Base-by-base conservation (phyloP, 1,284 basidiomycete species). In the Pisolithus thermaeus region DNA sequence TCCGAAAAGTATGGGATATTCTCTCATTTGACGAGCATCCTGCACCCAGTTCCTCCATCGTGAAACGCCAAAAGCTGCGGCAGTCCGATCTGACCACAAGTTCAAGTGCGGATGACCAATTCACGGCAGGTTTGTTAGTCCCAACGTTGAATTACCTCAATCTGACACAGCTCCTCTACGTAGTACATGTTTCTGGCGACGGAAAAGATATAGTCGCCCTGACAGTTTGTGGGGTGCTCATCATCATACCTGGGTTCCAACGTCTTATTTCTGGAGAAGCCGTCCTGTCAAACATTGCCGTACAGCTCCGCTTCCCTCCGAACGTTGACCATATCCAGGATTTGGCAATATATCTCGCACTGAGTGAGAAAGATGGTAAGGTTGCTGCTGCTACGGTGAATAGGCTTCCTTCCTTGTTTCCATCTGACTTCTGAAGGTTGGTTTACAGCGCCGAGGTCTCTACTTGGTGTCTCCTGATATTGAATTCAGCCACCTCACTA, bases 171-270 rank as follows among this genome's bases (percentile, higher is more conserved):
- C 11, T 35, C 36, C n/a, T 23, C 22, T 47, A 27, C 28, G 28
- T 51, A 87, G 85, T 75, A 1, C 84, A 86, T 57, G 74, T 84
- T 7, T 84, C 83, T 1, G 61, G 72, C 2, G 77, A 76, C 45
- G 83, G 84, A 7, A 67, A 69, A 16, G 77, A 84, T 61, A 60
- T 88, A 38, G 79, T 71, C 1, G 69, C 70, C 1, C 67, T 84
- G 43, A 62, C 77, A n/a, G 58, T 59, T 7, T 70, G 70, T 28
- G 75, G 74, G 3, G 63, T 71, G 22, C 56, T 85, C 0, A 47
- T 86, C 25, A 58, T 87, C 25, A 66, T 87, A 4, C 75, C 72
- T 20, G 69, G 77, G 55, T 85, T 84, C 52, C 73, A 78, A 56
- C 70, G 74, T 5, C 59, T 78, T 40, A 62, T 70, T 22, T 50